phyloP scores from a whole-genome alignment of 1,284 basidiomycete genomes.

The Cutaneotrichosporon arboriforme region DNA sequence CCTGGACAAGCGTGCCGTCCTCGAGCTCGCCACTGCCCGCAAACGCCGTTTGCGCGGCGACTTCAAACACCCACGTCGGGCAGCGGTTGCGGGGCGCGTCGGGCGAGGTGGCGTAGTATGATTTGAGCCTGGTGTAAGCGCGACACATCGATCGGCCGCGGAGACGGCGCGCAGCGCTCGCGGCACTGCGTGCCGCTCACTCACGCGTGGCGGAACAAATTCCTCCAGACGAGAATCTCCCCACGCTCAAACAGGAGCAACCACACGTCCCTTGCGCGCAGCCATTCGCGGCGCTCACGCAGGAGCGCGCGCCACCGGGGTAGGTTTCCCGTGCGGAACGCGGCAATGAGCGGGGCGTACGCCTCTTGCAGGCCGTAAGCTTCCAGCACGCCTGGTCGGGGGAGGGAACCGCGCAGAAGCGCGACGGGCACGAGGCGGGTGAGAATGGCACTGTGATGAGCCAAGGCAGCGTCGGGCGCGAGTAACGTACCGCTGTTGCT shows the following conservation, averaged over 20 bases:
- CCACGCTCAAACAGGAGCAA: constrained; percentile 48
- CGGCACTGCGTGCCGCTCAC: too few relatives aligned
- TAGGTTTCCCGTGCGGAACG: constrained; percentile 43
- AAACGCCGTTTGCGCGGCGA: constrained; percentile 27
- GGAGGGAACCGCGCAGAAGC: constrained; percentile 44
- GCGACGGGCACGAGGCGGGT: constrained; percentile 47
- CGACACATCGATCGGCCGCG: not conserved
- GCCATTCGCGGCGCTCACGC: constrained; percentile 42
- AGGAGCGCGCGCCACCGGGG: constrained; percentile 39
- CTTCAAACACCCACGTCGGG: constrained; percentile 39
- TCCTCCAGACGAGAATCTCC: constrained; percentile 49
- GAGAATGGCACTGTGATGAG: constrained; percentile 42
- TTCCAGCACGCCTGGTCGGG: constrained; percentile 27
- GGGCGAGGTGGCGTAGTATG: constrained; percentile 27
- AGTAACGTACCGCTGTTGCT: constrained; percentile 31
- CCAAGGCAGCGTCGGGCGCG: not conserved
- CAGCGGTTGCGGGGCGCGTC: constrained; percentile 26
- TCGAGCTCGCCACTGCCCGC: constrained; percentile 38
- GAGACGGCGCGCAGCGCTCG: not conserved
- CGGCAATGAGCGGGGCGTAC: constrained; percentile 42
- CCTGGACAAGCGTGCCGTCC: constrained; percentile 31
- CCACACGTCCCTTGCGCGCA: constrained; percentile 43
- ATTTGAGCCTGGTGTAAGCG: constrained; percentile 24
- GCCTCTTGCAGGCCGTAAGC: constrained; percentile 37
- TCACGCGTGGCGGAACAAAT: constrained; percentile 46